Evolutionary conservation across 306 rosid species (phyloP).

Genomic region (peach (Prunus persica)): Prunus_persica_NCBIv2 NC_034010.1:16669501-16670000

Average conservation of each 20-base stretch:
- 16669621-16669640: not conserved
- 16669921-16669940: slow-evolving; percentile 76
- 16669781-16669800: slow-evolving; percentile 66
- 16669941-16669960: slow-evolving; percentile 81
- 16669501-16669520: slow-evolving; percentile 51
- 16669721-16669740: slow-evolving; percentile 69
- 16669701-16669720: too few relatives aligned
- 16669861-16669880: not conserved
- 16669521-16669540: slow-evolving; percentile 64
- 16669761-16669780: slow-evolving; percentile 60
- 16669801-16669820: slow-evolving; percentile 81
- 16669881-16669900: slow-evolving; percentile 58
- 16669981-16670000: too few relatives aligned
- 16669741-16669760: slow-evolving; percentile 57
- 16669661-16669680: not conserved
- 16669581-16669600: not conserved
- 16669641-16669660: not conserved
- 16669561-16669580: not conserved
- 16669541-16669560: not conserved
- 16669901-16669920: slow-evolving; percentile 73
- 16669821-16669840: slow-evolving; percentile 16
- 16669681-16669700: not conserved
- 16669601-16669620: not conserved
- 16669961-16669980: slow-evolving; percentile 51
- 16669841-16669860: not conserved